Percentiles rank a stretch among this genome's conserved stretches.
These are phyloP conservation scores for Aurantiochytrium sp. DNA, from an alignment of 108 stramenopile species.

Conservation along the genomic window DNA sequence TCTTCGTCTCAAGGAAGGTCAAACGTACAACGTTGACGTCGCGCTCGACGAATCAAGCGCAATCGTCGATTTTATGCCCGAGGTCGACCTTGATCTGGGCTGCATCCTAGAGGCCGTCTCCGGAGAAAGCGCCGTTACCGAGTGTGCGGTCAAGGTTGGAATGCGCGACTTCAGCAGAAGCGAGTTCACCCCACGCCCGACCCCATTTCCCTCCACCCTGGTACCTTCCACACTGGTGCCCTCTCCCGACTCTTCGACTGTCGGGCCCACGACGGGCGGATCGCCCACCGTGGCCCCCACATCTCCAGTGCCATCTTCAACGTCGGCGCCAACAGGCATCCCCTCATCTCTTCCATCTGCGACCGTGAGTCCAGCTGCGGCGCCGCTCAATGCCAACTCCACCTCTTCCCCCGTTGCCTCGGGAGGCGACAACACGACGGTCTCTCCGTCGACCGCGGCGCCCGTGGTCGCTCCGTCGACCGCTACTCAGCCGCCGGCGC, in stretches of 20 bases:
- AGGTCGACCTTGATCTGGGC: neutral
- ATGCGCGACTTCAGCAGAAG: neutral
- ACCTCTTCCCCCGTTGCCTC: too few species aligned
- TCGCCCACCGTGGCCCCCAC: too few species aligned
- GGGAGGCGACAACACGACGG: too few species aligned
- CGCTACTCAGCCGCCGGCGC: neutral
- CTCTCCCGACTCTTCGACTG: too few species aligned
- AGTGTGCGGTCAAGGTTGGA: neutral
- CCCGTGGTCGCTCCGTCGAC: neutral
- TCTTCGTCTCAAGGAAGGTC: neutral
- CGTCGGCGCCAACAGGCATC: too few species aligned
- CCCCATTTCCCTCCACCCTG: neutral
- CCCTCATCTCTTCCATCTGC: too few species aligned
- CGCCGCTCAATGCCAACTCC: too few species aligned
- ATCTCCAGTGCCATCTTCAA: too few species aligned
- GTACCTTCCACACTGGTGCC: neutral
- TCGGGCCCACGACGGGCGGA: neutral
- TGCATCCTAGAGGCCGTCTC: neutral
- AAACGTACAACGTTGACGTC: neutral
- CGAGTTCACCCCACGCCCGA: neutral
- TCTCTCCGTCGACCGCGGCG: neutral
- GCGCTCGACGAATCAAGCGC: neutral
- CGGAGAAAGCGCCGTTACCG: neutral
- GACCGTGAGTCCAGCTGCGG: neutral
- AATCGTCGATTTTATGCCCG: neutral